phyloP scores from a whole-genome alignment of 345 rosid genomes.

The Combretum micranthum region DNA sequence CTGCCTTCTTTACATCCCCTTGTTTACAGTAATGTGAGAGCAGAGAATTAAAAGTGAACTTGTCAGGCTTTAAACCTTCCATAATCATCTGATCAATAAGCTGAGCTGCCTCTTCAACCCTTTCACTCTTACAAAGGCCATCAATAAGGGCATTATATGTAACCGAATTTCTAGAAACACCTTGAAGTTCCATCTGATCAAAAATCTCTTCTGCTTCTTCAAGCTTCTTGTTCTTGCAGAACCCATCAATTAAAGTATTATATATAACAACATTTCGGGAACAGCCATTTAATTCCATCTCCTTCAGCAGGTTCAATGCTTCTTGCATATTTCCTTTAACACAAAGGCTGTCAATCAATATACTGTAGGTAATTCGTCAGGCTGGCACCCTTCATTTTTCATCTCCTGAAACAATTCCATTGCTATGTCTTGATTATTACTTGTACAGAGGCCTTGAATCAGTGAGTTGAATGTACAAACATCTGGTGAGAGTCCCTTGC shows the following conservation, averaged over 20 bases:
- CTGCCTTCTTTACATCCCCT: conserved; percentile 76
- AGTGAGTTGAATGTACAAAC: conserved; percentile 70
- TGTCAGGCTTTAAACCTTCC: conserved; percentile 83
- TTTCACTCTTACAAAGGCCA: conserved; percentile 62
- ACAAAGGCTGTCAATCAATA: conserved; percentile 78
- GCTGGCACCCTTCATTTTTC: conserved; percentile 75
- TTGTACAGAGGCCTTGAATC: conserved; percentile 73
- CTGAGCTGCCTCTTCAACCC: conserved; percentile 76
- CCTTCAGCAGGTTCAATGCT: conserved; percentile 60
- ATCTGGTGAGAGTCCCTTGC: conserved; percentile 72
- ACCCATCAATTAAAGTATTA: conserved; percentile 81
- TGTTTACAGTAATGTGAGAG: conserved; percentile 63
- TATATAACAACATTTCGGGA: conserved; percentile 71
- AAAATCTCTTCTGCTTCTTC: conserved; percentile 84
- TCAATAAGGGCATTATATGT: conserved; percentile 88
- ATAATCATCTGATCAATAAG: conserved; percentile 92
- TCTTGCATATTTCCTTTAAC: conserved; percentile 53
- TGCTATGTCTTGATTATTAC: conserved; percentile 43
- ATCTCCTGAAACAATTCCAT: conserved; percentile 73
- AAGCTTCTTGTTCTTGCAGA: conserved; percentile 69
- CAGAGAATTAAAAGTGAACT: conserved; percentile 76
- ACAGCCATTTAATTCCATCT: conserved; percentile 78
- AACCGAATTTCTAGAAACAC: conserved; percentile 74
- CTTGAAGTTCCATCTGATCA: conserved; percentile 89
- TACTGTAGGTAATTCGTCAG: conserved; percentile 77